Base-by-base conservation (phyloP, 164 flowering plant species). In the Tinospora cordifolia region DNA sequence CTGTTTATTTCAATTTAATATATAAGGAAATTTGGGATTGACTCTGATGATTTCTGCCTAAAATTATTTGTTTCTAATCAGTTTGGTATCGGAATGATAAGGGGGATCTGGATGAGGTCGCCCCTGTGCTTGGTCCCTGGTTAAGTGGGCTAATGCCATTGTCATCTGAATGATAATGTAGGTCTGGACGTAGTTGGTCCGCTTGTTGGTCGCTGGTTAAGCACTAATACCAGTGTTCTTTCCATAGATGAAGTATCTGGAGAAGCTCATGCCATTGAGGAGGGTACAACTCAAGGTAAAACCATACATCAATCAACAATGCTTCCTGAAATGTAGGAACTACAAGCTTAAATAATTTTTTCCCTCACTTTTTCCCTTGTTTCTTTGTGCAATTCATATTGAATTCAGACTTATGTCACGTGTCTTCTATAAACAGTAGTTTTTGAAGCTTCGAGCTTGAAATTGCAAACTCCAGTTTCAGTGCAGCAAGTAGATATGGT, bases 221-320 rank as follows among this genome's bases (percentile, higher is more conserved):
- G 91, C 81, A 75, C 81, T 70, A 86, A 90, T 80, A 74, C 69
- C 72, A 90, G 88, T 81, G 84, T 91, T 66, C 14, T 89, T 39
- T 77, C 77, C 49, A 69, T 92, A n/a, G 84, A 89, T 30, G 59
- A 49, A 70, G 66, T 54, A 49, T 85, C 89, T 74, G 94, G 92
- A 67, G 77, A 81, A 75, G 90, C 89, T 69, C 80, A 80, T 71
- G 93, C 92, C 34, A 72, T 83, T 62, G 88, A 85, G 64, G 85
- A 84, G 73, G 96, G 95, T 75, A 75, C 82, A 75, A 74, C 93
- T 26, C 81, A 79, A 77, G 90, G 96, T 89, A 84, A 22, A 72
- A 46, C 19, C 26, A 59, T 75, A 59, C 10, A 34, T 54, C n/a
- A 57, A 5, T 51, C 10, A 54, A 22, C 57, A 71, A n/a, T 15